phyloP scores from a whole-genome alignment of 148 eudicot species.

The Silene conica region DNA sequence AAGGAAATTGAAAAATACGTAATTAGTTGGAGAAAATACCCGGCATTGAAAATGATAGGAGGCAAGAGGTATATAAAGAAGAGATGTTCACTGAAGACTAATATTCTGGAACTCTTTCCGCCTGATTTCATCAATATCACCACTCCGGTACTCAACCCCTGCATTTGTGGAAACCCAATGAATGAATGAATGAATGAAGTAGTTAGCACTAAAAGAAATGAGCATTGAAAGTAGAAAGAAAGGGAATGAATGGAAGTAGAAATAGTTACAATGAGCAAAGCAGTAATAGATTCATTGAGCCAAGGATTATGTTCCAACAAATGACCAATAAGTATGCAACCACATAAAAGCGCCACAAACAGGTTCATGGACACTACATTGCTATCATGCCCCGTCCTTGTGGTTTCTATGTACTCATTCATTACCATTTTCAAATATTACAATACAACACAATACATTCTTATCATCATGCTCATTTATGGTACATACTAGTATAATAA shows the following conservation, averaged over 20 bases:
- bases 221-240: no score
- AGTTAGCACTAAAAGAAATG: no score
- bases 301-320: slow-evolving; percentile 24
- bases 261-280: slow-evolving; percentile 43
- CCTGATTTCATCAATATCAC: neutral
- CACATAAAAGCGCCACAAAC: slow-evolving; percentile 60
- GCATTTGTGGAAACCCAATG: no score
- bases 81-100: neutral
- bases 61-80: no score
- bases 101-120: neutral
- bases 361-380: slow-evolving; percentile 61
- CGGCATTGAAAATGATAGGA: neutral
- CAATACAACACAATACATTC: no score
- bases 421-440: neutral
- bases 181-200: no score
- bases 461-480: no score
- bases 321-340: slow-evolving; percentile 69
- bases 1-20: neutral
- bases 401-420: slow-evolving; percentile 17
- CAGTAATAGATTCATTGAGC: slow-evolving; percentile 75
- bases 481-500: no score
- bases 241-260: no score
- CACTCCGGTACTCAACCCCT: neutral
- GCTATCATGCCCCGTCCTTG: slow-evolving; percentile 46
- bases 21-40: no score